These are phyloP conservation scores for Amanita molliuscula DNA, from an alignment of 768 basidiomycete species.

Conservation along the genomic window DNA sequence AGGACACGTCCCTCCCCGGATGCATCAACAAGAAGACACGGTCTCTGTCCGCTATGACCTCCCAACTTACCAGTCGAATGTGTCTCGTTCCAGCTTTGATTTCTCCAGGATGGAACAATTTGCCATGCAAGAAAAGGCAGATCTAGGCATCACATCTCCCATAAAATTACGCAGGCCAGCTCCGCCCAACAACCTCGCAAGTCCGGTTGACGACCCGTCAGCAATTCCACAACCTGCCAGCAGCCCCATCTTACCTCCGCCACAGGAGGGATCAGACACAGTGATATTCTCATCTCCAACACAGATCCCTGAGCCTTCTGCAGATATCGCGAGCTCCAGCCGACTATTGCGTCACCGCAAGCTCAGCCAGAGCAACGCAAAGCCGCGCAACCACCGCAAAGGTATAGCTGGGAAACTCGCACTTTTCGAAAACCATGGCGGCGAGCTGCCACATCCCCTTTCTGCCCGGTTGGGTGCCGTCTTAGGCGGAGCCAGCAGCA, in stretches of 20 bases:
- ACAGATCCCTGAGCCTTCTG: neutral
- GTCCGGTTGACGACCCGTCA: neutral
- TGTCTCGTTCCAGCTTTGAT: constrained; percentile 51
- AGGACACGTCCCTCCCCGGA: constrained; percentile 22
- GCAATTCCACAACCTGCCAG: neutral
- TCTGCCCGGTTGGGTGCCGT: constrained; percentile 24
- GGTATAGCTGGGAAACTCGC: constrained; percentile 78
- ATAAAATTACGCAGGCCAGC: constrained; percentile 6
- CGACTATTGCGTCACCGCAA: constrained; percentile 65
- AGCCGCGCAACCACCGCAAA: constrained; percentile 50
- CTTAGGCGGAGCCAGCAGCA: constrained; percentile 10
- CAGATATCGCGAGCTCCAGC: constrained; percentile 15
- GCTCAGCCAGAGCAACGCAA: constrained; percentile 71
- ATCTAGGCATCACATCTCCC: constrained; percentile 47
- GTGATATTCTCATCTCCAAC: neutral
- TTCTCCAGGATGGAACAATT: constrained; percentile 72
- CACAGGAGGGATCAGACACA: neutral
- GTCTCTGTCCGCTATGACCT: constrained; percentile 34
- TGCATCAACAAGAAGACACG: constrained; percentile 25
- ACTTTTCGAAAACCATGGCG: constrained; percentile 62
- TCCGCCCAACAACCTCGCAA: constrained; percentile 2
- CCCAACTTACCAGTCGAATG: constrained; percentile 61
- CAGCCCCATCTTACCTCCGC: neutral
- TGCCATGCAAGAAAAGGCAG: constrained; percentile 56
- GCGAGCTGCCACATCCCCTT: constrained; percentile 39